Base-by-base conservation (phyloP, 164 flowering plant species). In the Vitis labrusca region DNA sequence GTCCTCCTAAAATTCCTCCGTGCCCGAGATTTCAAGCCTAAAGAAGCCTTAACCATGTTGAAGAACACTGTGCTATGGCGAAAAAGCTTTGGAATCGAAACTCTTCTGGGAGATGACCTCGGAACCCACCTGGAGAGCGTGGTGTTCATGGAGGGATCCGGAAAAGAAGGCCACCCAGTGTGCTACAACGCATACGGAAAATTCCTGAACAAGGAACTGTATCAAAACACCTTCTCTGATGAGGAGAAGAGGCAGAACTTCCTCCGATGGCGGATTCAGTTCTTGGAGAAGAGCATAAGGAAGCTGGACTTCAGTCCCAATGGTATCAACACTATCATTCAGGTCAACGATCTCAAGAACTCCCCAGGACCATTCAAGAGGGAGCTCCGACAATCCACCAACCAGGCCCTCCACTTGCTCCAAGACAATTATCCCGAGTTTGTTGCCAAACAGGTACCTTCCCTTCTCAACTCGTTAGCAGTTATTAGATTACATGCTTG, bases 351-450 rank as follows among this genome's bases (percentile, higher is more conserved):
- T 74, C 80, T 95, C 49, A 90, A 84, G 84, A 90, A 89, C 60
- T 85, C 89, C 3, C 96, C 92, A 15, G 97, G 96, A 5, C 85
- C 83, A 7, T 78, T 71, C 17, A 85, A 81, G 83, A 70, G 80
- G 61, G 98, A 87, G 71, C 83, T 91, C 44, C 73, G 93, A 5
- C 78, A 74, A 64, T 86, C 90, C 47, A 89, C 88, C 27, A 86
- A 83, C 12, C 91, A 89, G 76, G 94, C 97, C 27, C 78, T 94
- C 9, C 69, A 76, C 8, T 37, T 91, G 56, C 87, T 94, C 15
- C 99, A 92, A 71, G 99, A 94, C 66, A 92, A 92, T 60, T 95
- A 95, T 61, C 99, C 99, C 27, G 99, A 95, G 52, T 91, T 93
- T 55, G 97, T 89, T 10, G 94, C 97, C 68, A 95, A 89, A 79